A percentile compares a stretch with the other conserved stretches of the same genome.
phyloP scores from a whole-genome alignment of 805 yeast genomes.

The Kodamaea laetipori region DNA sequence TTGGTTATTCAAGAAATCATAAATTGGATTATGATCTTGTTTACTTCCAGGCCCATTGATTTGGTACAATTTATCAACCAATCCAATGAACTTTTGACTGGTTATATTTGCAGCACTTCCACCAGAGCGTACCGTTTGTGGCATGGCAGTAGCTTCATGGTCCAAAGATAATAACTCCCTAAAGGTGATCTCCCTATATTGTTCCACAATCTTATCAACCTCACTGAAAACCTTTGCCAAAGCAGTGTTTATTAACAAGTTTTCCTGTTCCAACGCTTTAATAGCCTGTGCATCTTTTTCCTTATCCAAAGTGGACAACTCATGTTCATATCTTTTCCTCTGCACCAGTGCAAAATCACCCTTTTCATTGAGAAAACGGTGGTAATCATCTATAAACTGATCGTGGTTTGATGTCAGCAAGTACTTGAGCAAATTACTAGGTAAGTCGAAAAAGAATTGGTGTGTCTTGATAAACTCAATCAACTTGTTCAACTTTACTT shows the following conservation, averaged over 20 bases:
- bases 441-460: constrained; percentile 40
- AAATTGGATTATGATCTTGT: constrained; percentile 29
- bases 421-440: constrained; percentile 30
- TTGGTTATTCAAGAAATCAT: constrained; percentile 38
- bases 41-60: constrained; percentile 23
- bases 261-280: constrained; percentile 25
- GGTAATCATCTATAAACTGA: constrained; percentile 37
- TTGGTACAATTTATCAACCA: constrained; percentile 43
- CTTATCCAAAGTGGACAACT: constrained; percentile 13
- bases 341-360: constrained; percentile 20
- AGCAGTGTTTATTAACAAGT: constrained; percentile 31
- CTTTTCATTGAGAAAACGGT: constrained; percentile 30
- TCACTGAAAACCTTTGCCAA: constrained; percentile 32
- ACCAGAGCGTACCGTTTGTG: constrained; percentile 12
- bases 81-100: constrained; percentile 36
- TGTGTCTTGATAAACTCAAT: constrained; percentile 38
- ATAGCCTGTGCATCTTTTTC: constrained; percentile 18
- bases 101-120: constrained; percentile 10
- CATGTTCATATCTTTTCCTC: constrained; percentile 15
- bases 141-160: constrained; percentile 28
- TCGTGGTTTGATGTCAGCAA: constrained; percentile 37
- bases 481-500: constrained; percentile 32
- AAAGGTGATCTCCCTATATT: constrained; percentile 37
- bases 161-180: constrained; percentile 42
- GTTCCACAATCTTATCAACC: constrained; percentile 35